Evolutionary conservation across 2,329 filamentous ascomycete species (phyloP).

Genomic region (Aspergillus sp.): DNA sequence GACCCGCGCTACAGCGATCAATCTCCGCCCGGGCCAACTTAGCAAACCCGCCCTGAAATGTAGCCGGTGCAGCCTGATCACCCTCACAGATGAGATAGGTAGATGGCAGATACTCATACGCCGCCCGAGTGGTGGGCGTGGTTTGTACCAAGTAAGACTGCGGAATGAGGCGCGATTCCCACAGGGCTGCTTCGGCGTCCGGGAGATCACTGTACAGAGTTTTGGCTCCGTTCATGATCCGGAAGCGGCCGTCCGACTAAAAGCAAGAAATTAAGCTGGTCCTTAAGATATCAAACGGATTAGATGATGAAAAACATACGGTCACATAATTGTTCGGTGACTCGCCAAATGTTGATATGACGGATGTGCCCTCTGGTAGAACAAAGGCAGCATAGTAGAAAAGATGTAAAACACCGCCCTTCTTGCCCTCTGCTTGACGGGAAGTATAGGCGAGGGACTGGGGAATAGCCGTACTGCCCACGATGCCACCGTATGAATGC

Average conservation of each 20-base stretch:
- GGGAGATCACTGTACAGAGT: constrained; percentile 11
- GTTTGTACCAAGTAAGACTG: constrained; percentile 10
- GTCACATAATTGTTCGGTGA: constrained; percentile 1
- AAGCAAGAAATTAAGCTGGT: neutral
- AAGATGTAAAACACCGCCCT: neutral
- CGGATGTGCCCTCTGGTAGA: neutral
- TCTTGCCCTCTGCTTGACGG: neutral
- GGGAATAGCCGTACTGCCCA: constrained; percentile 8
- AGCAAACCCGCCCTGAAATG: constrained; percentile 10
- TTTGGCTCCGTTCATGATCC: constrained; percentile 3
- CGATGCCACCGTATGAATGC: constrained; percentile 9
- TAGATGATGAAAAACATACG: neutral
- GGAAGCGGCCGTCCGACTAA: neutral
- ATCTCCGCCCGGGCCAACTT: neutral
- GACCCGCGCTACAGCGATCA: constrained; percentile 1
- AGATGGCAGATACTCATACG: constrained; percentile 12
- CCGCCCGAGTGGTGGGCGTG: neutral
- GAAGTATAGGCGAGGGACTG: neutral
- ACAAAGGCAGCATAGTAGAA: constrained; percentile 7
- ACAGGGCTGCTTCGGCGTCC: neutral
- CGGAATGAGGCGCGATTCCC: constrained; percentile 8
- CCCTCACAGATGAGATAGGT: constrained; percentile 12
- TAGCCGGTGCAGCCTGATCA: neutral
- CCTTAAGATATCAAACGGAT: neutral
- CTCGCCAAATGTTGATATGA: constrained; percentile 3